These are phyloP conservation scores for Prototheca wickerhamii DNA, from an alignment of 163 green algal genomes.

Conservation along the genomic window DNA sequence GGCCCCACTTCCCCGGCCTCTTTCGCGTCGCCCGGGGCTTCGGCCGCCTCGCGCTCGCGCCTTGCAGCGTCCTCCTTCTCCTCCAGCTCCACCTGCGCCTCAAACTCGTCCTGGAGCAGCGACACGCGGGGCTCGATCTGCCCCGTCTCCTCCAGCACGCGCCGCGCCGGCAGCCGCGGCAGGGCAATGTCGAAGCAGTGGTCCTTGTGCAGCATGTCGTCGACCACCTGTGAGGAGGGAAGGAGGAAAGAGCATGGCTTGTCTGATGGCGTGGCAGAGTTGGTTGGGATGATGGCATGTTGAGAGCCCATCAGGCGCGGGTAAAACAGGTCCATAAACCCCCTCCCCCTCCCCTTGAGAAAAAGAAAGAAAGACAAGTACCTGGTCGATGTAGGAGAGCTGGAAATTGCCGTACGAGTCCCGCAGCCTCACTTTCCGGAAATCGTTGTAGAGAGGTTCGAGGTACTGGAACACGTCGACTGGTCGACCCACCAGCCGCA, in stretches of 20 bases:
- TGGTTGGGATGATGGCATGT: too few species aligned
- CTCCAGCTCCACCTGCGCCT: constrained; percentile 58
- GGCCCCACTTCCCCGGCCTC: not conserved
- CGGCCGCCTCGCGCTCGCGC: constrained; percentile 1
- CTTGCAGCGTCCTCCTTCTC: constrained; percentile 24
- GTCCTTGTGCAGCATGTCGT: constrained; percentile 86
- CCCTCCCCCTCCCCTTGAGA: not conserved
- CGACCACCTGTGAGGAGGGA: constrained; percentile 72
- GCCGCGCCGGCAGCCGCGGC: constrained; percentile 65
- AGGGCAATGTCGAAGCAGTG: constrained; percentile 91
- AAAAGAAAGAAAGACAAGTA: constrained; percentile 17
- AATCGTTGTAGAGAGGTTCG: constrained; percentile 97
- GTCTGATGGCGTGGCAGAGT: too few species aligned
- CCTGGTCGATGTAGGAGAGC: constrained; percentile 77
- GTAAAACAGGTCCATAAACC: too few species aligned
- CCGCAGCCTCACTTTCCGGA: constrained; percentile 67
- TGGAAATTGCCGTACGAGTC: constrained; percentile 52
- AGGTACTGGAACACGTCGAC: constrained; percentile 95
- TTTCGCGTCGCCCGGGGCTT: not conserved
- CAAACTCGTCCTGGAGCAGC: constrained; percentile 86
- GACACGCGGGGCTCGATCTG: constrained; percentile 69
- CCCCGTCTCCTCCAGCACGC: constrained; percentile 67
- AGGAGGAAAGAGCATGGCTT: too few species aligned
- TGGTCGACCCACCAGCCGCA: constrained; percentile 84
- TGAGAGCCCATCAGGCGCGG: not conserved